Conservation (phyloP, 495 filamentous ascomycete species). For the Xylaria cubensis region DNA sequence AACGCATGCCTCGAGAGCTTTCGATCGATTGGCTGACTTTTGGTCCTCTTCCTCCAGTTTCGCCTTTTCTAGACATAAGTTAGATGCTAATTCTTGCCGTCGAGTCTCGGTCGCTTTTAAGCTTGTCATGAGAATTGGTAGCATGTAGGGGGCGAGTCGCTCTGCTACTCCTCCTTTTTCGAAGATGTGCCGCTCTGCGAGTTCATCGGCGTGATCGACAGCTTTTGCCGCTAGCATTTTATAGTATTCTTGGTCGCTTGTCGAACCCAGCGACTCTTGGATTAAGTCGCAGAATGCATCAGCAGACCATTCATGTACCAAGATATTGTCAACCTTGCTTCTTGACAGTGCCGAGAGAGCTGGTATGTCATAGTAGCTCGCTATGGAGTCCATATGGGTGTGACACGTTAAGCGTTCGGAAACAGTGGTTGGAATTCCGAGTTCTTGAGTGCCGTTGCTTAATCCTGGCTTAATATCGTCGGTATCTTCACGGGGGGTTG, state of each 20-base stretch:
- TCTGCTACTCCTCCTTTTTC: not conserved
- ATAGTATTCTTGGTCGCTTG: not conserved
- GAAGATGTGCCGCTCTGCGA: not conserved
- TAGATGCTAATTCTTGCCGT: not conserved
- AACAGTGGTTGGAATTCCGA: not conserved
- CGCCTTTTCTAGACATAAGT: not conserved
- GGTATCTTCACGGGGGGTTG: not conserved
- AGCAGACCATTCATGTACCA: not conserved
- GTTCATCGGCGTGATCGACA: not conserved
- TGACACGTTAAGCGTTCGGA: not conserved
- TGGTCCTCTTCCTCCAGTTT: not conserved
- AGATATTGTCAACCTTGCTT: not conserved
- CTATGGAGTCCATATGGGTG: not conserved
- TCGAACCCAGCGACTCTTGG: not conserved
- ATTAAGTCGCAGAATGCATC: not conserved
- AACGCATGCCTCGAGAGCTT: not conserved
- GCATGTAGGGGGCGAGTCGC: not conserved
- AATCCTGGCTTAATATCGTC: not conserved
- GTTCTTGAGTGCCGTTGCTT: not conserved
- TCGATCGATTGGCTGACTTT: not conserved
- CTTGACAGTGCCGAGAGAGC: not conserved
- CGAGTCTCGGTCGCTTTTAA: not conserved
- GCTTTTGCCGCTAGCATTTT: not conserved
- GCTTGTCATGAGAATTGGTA: not conserved
- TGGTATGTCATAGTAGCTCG: not conserved